A percentile compares a stretch with the other conserved stretches of the same genome.
Evolutionary conservation across 176 grass and related monocot genomes (phyloP).

Genomic region (Melocanna baccifera): DNA sequence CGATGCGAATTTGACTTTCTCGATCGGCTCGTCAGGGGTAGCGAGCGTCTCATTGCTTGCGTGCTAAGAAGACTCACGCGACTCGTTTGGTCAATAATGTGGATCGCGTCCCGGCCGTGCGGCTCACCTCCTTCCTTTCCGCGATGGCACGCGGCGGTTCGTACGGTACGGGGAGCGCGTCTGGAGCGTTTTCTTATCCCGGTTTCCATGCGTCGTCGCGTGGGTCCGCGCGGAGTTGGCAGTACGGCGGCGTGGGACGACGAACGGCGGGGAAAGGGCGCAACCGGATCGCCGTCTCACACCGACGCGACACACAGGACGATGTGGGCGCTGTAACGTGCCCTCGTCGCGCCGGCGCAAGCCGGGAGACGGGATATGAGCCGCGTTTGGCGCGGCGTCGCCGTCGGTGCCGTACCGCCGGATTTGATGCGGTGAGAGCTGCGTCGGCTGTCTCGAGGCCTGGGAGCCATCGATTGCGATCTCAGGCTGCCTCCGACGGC

Average conservation of each 20-base stretch:
- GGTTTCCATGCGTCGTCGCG: not conserved
- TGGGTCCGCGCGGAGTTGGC: not conserved
- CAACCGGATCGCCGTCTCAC: not conserved
- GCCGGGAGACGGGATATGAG: not conserved
- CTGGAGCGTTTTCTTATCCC: too few species aligned
- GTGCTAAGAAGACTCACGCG: not conserved
- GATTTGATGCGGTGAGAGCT: not conserved
- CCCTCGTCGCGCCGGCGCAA: not conserved
- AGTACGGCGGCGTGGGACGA: not conserved
- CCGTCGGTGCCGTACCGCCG: not conserved
- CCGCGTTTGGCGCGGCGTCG: conserved; percentile 9
- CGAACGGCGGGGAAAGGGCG: not conserved
- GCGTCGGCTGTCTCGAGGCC: not conserved
- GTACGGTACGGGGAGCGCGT: not conserved
- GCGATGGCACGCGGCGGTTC: not conserved
- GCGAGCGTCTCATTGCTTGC: not conserved
- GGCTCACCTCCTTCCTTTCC: not conserved
- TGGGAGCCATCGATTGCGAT: not conserved
- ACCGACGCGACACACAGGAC: not conserved
- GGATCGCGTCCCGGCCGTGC: not conserved
- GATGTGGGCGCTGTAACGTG: too few species aligned
- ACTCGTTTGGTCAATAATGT: not conserved
- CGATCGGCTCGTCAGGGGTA: not conserved
- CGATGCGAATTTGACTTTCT: not conserved
- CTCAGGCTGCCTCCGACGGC: not conserved